These are phyloP conservation scores for Podospora pseudoanserina DNA, from an alignment of 495 filamentous ascomycete species.

Conservation along the genomic window DNA sequence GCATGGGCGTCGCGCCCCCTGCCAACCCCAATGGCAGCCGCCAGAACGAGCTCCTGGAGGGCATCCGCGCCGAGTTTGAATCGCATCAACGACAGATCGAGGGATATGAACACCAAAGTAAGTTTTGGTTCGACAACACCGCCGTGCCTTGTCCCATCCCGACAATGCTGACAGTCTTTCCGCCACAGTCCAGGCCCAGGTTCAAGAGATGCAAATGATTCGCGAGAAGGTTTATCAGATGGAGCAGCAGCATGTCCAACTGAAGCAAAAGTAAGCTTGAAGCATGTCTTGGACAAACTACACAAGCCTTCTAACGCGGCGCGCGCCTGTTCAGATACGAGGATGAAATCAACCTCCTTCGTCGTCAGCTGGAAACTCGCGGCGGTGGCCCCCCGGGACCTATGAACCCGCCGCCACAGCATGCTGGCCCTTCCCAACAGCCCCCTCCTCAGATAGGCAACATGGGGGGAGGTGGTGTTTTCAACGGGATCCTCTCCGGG, in stretches of 20 bases:
- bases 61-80: conserved; percentile 88
- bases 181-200: conserved; percentile 70
- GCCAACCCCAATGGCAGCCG: conserved; percentile 55
- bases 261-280: conserved; percentile 81
- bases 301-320: conserved; percentile 7
- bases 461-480: conserved; percentile 75
- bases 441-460: conserved; percentile 68
- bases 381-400: conserved; percentile 60
- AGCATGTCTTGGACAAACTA: neutral
- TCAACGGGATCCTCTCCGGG: conserved; percentile 93
- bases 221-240: conserved; percentile 85
- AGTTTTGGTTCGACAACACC: conserved; percentile 37
- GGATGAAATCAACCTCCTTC: conserved; percentile 79
- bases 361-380: conserved; percentile 80
- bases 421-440: conserved; percentile 73
- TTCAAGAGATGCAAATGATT: conserved; percentile 90
- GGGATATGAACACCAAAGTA: conserved; percentile 88
- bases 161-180: conserved; percentile 8
- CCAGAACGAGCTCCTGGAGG: conserved; percentile 84
- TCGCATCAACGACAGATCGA: conserved; percentile 67
- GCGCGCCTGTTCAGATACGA: conserved; percentile 67
- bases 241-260: conserved; percentile 77
- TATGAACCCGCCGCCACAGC: conserved; percentile 64
- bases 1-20: conserved; percentile 60
- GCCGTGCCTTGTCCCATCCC: conserved; percentile 6